A percentile compares a stretch with the other conserved stretches of the same genome.
phyloP scores from a whole-genome alignment of 2,329 filamentous ascomycete species.

The Claviceps purpurea region DNA sequence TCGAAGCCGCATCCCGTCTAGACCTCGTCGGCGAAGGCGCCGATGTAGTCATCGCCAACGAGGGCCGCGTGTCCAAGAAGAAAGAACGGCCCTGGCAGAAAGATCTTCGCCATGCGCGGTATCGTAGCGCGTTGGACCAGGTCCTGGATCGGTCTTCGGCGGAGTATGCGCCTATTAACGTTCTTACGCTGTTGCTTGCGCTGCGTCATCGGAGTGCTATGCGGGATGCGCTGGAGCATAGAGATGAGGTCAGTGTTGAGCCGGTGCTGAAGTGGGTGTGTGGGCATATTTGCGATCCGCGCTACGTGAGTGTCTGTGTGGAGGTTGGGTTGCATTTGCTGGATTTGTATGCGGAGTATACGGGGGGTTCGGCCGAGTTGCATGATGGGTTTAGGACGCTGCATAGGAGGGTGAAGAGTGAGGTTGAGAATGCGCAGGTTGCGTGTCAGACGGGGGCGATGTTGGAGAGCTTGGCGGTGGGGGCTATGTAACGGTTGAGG shows the following conservation, averaged over 20 bases:
- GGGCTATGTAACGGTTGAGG: background rate
- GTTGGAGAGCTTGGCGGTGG: conserved; percentile 54
- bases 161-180: conserved; percentile 45
- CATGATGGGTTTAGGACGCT: conserved; percentile 56
- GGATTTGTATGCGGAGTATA: conserved; percentile 74
- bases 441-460: conserved; percentile 76
- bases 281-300: conserved; percentile 68
- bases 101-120: conserved; percentile 66
- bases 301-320: conserved; percentile 66
- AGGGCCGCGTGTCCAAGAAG: conserved; percentile 34
- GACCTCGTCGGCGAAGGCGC: conserved; percentile 75
- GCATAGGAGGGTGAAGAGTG: conserved; percentile 55
- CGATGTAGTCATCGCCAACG: conserved; percentile 78
- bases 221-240: conserved; percentile 62
- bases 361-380: conserved; percentile 60
- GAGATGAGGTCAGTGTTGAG: conserved; percentile 69
- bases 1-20: conserved; percentile 37
- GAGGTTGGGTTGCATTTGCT: conserved; percentile 73
- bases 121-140: conserved; percentile 63
- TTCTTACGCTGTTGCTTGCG: conserved; percentile 68
- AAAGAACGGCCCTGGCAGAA: conserved; percentile 67
- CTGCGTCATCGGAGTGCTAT: conserved; percentile 80
- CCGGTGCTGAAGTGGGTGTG: conserved; percentile 76
- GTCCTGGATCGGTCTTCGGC: conserved; percentile 45
- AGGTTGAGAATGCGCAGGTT: conserved; percentile 72